A percentile compares a stretch with the other conserved stretches of the same genome.
Evolutionary conservation across 306 rosid species (phyloP).

Genomic region (Ammopiptanthus mongolicus): DNA sequence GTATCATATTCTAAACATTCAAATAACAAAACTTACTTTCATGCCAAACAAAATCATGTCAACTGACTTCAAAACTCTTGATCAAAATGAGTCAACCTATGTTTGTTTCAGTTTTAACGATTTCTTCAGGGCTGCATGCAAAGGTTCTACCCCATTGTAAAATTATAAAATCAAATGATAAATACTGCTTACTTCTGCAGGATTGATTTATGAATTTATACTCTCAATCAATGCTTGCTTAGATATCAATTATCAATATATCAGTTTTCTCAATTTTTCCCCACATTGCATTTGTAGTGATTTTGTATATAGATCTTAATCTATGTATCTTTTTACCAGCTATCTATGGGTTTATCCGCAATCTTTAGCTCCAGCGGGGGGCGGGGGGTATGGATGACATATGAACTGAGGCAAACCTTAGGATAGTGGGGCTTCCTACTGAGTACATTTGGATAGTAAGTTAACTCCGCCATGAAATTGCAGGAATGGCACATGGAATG

Average conservation of each 20-base stretch:
- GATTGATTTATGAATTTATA: not conserved
- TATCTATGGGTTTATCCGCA: not conserved
- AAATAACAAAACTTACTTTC: not conserved
- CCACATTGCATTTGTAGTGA: not conserved
- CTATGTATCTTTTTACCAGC: not conserved
- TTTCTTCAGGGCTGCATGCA: not conserved
- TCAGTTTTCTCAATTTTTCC: not conserved
- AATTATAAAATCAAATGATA: not conserved
- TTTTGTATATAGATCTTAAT: not conserved
- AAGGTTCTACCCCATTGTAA: not conserved
- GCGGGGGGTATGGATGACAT: not conserved
- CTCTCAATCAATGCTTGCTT: not conserved
- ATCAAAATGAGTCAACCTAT: not conserved
- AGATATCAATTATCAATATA: not conserved
- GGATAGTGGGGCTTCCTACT: not conserved
- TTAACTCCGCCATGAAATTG: constrained; percentile 31
- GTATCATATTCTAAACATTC: no score
- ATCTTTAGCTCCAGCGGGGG: not conserved
- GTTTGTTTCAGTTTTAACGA: not conserved
- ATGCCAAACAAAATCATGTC: not conserved
- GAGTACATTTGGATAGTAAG: constrained; percentile 4
- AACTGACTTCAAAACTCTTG: not conserved
- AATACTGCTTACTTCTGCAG: not conserved
- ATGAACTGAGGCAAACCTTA: not conserved
- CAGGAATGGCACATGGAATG: constrained; percentile 83